Evolutionary conservation across 2,329 filamentous ascomycete genomes (phyloP).

Genomic region (Epichloe bromicola): DNA sequence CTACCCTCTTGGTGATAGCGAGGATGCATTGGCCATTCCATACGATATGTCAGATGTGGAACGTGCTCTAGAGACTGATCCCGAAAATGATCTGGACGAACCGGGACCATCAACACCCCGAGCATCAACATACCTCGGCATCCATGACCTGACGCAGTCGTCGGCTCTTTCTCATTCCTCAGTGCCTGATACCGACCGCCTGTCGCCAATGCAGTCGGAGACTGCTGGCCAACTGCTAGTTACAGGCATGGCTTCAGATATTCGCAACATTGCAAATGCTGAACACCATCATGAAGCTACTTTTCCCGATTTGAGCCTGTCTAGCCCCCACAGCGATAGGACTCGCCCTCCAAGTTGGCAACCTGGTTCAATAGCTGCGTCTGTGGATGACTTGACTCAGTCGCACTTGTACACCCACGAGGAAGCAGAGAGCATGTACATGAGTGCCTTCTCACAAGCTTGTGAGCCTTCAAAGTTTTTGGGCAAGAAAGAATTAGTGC

Average conservation of each 20-base stretch:
- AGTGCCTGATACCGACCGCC: constrained; percentile 5
- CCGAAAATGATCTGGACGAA: constrained; percentile 23
- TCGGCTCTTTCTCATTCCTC: constrained; percentile 17
- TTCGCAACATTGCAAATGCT: background rate
- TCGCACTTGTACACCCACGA: constrained; percentile 67
- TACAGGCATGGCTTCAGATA: background rate
- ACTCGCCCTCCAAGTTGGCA: background rate
- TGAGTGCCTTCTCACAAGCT: constrained; percentile 53
- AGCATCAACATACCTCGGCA: constrained; percentile 33
- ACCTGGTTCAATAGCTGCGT: constrained; percentile 3
- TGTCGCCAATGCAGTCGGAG: constrained; percentile 2
- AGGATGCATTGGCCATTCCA: constrained; percentile 43
- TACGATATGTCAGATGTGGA: constrained; percentile 28
- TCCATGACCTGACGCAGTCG: constrained; percentile 7
- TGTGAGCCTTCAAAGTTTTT: constrained; percentile 11
- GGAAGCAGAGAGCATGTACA: constrained; percentile 77
- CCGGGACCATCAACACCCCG: constrained; percentile 37
- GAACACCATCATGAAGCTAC: background rate
- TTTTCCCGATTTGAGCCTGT: background rate
- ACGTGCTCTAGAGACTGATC: constrained; percentile 22
- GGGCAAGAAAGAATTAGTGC: background rate
- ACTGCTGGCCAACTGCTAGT: constrained; percentile 8
- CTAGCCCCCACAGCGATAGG: background rate
- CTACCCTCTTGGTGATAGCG: constrained; percentile 32
- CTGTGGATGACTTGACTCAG: constrained; percentile 39